Evolutionary conservation across 192 early-diverging fungal species (phyloP), one percentile per base, ranked within the genome.

Genomic region (Anaeromyces robustus): DNA sequence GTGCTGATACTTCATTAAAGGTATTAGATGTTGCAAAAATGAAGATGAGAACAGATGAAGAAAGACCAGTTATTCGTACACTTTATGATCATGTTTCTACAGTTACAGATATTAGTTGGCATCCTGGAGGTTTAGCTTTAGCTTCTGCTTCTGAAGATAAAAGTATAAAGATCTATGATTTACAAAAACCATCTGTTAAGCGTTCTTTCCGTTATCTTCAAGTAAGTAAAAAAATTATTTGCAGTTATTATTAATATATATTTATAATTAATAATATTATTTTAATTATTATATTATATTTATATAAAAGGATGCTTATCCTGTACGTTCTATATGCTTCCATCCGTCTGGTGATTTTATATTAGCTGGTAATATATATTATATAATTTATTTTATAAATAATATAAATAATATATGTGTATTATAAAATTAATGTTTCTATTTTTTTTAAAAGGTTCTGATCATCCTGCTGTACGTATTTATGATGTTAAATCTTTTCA

Each of bases 261-360:
- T 22, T 52, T 22, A 14, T 18, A n/a, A 29, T 34, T 78, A 79
- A 77, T 32, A 18, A 4, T 29, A 18, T 39, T 30, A 31, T 12
- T 32, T n/a, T 29, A 30, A 79, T 31, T 29, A 7, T 12, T 13
- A 41, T 82, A 28, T 59, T 29, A 13, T 18, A 30, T 22, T 29
- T 80, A 29, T 80, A 30, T 78, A 2, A 79, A n/a, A 92, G 86
- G 95, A 97, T 84, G 88, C 93, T 29, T 89, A 92, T 79, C 87
- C 93, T 12, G 92, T 94, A 81, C 84, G 90, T 31, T 93, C 94
- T 12, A 92, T 97, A 14, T 89, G 89, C 11, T 98, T 98, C 86
- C 97, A 98, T 86, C 97, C 97, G 18, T 93, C 92, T 11, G 97
- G 96, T 77, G 95, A 97, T 83, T 97, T 89, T 84, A 83, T 98